A percentile compares a stretch with the other conserved stretches of the same genome.
phyloP scores from a whole-genome alignment of 352 stramenopile genomes.

The Globisporangium uncinulatum region DNA sequence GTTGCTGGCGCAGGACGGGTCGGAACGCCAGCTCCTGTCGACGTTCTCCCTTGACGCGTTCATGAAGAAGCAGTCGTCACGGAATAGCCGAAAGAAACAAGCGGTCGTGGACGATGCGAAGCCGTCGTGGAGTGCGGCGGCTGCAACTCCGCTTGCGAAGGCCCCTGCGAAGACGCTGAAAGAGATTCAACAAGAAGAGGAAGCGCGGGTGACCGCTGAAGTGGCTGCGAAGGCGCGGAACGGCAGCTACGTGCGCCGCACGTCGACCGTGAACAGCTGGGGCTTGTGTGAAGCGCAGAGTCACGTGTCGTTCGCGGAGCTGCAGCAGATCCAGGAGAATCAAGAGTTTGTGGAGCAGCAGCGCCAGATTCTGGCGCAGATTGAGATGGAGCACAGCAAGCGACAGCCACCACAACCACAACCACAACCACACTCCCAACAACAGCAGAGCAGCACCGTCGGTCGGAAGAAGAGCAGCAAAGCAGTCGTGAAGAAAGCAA shows the following conservation, averaged over 20 bases:
- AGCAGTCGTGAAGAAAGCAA: neutral
- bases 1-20: constrained; percentile 43
- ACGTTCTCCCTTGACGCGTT: constrained; percentile 64
- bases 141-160: constrained; percentile 1
- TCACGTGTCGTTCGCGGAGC: constrained; percentile 54
- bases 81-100: constrained; percentile 19
- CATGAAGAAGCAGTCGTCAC: constrained; percentile 48
- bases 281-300: constrained; percentile 34
- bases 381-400: constrained; percentile 19
- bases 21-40: constrained; percentile 32
- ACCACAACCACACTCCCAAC: neutral
- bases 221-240: constrained; percentile 41
- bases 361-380: constrained; percentile 57
- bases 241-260: constrained; percentile 22
- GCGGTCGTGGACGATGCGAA: constrained; percentile 2
- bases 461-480: neutral
- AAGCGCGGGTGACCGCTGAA: constrained; percentile 29
- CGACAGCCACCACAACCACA: constrained; percentile 19
- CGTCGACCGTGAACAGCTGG: constrained; percentile 70
- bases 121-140: constrained; percentile 4
- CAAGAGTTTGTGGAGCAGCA: constrained; percentile 62
- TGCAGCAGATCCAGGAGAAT: constrained; percentile 58
- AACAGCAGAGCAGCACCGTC: neutral
- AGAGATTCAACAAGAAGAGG: constrained; percentile 66
- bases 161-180: constrained; percentile 37